Evolutionary conservation across 371 early-diverging fungal genomes (phyloP).

Genomic region (Funneliformis caledonium): DNA sequence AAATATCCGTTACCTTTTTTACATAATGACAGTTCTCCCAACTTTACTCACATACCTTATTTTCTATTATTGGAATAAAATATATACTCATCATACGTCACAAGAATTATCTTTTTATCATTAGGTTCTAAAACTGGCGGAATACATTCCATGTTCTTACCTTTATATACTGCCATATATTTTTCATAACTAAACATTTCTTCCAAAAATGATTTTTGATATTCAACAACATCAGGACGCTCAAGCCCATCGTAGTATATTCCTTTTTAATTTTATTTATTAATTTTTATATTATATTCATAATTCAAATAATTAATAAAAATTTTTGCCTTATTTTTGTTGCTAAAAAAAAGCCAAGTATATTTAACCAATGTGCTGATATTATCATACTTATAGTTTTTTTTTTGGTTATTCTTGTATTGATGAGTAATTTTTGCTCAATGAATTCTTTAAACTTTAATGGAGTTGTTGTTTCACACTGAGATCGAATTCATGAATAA

Average conservation of each 20-base stretch:
- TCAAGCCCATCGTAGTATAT: conserved; percentile 40
- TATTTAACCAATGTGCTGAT: not conserved
- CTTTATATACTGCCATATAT: conserved; percentile 9
- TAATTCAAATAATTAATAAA: no score
- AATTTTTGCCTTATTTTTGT: no score
- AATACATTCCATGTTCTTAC: not conserved
- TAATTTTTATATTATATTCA: no score
- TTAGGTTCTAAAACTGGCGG: not conserved
- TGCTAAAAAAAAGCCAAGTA: not conserved
- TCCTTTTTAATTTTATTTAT: not conserved
- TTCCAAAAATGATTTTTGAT: conserved; percentile 23
- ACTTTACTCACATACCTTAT: not conserved
- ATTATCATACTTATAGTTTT: not conserved
- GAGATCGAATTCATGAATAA: no score
- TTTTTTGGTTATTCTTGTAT: not conserved
- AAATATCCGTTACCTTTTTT: not conserved
- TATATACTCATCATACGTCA: not conserved
- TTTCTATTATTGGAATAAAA: not conserved
- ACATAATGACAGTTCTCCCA: not conserved
- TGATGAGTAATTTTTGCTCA: not conserved
- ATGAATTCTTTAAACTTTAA: not conserved
- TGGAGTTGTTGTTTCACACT: no score
- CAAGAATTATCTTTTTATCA: not conserved
- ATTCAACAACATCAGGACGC: conserved; percentile 36
- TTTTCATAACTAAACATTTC: conserved; percentile 32